A percentile compares a stretch with the other conserved stretches of the same genome.
Evolutionary conservation across 2,329 filamentous ascomycete genomes (phyloP).

Genomic region (Aspergillus sp.): DNA sequence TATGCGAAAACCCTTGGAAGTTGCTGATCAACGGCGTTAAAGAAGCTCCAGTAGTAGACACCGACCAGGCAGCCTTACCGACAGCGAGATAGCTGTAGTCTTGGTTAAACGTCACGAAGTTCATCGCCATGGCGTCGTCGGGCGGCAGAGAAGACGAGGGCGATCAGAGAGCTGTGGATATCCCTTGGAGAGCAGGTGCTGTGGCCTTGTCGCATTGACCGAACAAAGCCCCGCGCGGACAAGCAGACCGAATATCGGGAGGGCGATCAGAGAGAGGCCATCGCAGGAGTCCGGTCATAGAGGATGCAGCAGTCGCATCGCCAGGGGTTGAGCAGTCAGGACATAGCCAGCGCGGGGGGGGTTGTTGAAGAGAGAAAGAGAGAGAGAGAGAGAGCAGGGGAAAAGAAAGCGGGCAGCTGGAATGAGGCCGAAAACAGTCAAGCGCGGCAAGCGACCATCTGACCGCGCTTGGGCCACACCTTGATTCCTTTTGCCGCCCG

Average conservation of each 20-base stretch:
- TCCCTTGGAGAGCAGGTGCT: background rate
- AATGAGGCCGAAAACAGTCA: constrained; percentile 11
- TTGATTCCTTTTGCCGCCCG: constrained; percentile 20
- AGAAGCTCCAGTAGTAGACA: constrained; percentile 3
- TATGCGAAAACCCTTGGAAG: constrained; percentile 86
- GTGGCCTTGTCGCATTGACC: too few relatives aligned
- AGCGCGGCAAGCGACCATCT: constrained; percentile 21
- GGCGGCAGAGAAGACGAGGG: constrained; percentile 1
- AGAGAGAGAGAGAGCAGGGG: too few relatives aligned
- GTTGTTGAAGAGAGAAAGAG: too few relatives aligned
- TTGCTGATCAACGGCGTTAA: constrained; percentile 48
- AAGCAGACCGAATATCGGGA: background rate
- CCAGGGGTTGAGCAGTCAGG: too few relatives aligned
- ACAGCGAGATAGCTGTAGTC: constrained; percentile 96
- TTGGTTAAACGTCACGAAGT: constrained; percentile 99
- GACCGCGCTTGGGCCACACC: constrained; percentile 30
- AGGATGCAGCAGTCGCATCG: constrained; percentile 10
- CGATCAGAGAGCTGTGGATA: background rate
- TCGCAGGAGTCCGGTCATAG: constrained; percentile 11
- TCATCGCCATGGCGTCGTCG: constrained; percentile 59
- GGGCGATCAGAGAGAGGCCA: constrained; percentile 6
- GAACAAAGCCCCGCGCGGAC: constrained; percentile 10
- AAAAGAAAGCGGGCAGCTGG: background rate
- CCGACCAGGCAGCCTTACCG: constrained; percentile 49
- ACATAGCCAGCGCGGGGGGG: too few relatives aligned